Evolutionary conservation across 2,329 filamentous ascomycete species (phyloP), one percentile per base, ranked within the genome.

Genomic region (Fusarium albidum): DNA sequence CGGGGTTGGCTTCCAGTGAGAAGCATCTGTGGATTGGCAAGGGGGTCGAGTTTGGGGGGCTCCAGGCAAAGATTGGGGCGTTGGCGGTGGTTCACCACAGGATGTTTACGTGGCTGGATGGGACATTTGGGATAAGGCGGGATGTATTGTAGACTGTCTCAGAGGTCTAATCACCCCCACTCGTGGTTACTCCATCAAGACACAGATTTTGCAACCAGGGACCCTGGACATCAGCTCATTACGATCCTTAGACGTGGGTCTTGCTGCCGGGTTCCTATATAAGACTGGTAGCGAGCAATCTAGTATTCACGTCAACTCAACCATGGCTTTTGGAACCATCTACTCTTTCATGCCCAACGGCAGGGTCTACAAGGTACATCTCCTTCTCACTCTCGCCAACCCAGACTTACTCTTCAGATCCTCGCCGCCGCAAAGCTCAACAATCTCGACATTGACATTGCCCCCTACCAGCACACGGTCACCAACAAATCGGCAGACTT

Each of bases 1-100:
- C 42, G 1, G 33, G 52, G 4, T 28, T 62, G 10, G 18, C 14
- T 3, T 29, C 38, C 5, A 43, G 34, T 1, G 37, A 63, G 6
- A 63, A 67, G 39, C 62, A 69, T 28, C 15, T 62, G 17, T 67
- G 66, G 66, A 41, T 68, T 15, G 56, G 56, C 0, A 54, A 29
- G 5, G 61, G 52, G 2, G 34, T 40, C 2, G 44, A 39, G 1
- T 41, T 47, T 9, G 65, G 65, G 1, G 65, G 66, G 2, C 27
- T 68, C 6, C 61, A 65, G 18, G 67, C 67, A 12, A 69, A 68
- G 32, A 61, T 68, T 35, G 67, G 61, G 3, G 59, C 66, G 3
- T 43, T 61, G 9, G 58, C 55, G 2, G 47, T 61, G 3, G 52
- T 54, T n/a, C 37, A 49, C 9, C 64, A 65, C 10, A 61, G 56